Base-by-base conservation (phyloP, 1,139 yeast species). In the Scheffersomyces insectosa region DNA sequence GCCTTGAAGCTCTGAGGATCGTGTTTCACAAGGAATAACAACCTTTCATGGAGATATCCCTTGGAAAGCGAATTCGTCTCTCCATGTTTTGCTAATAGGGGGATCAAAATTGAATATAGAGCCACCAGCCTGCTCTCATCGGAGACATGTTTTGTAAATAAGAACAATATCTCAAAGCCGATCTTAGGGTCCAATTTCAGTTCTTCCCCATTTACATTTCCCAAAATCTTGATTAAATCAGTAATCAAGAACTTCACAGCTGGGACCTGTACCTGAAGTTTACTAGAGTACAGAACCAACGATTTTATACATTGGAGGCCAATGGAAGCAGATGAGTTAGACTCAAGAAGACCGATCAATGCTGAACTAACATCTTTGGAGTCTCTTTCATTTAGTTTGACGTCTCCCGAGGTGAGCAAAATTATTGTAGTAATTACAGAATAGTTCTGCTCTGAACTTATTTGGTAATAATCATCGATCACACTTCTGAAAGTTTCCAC, bases 241-340 rank as follows among this genome's bases (percentile, higher is more conserved):
- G 52, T 43, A 8, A 82, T 55, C 43, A 81, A 61, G 31, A 55
- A 47, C 36, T 62, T 62, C 40, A 75, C 47, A 5, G 69, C 60
- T 13, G 49, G 60, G 44, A 50, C 60, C 54, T 48, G 67, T 51
- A 38, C 62, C 35, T 37, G 51, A 5, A 45, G 46, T 30, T 55
- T 62, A 12, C 60, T 56, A 2, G 73, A 63, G 13, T 77, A 61
- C 16, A 70, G 72, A 33, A 86, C 70, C 49, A 85, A 69, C 0
- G 83, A 71, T 45, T 76, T 80, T 34, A 85, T 67, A 39, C 89
- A 79, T 49, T 80, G 86, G 5, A 82, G 65, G 1, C 83, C 77
- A 39, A 82, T 69, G 0, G 77, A 55, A 4, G 75, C 64, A 15
- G 67, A 55, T 4, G 65, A 65, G 33, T 39, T 55, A 16, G 41